Evolutionary conservation across 1,284 basidiomycete species (phyloP), one percentile per base, ranked within the genome.

Genomic region (Boletus sp.): DNA sequence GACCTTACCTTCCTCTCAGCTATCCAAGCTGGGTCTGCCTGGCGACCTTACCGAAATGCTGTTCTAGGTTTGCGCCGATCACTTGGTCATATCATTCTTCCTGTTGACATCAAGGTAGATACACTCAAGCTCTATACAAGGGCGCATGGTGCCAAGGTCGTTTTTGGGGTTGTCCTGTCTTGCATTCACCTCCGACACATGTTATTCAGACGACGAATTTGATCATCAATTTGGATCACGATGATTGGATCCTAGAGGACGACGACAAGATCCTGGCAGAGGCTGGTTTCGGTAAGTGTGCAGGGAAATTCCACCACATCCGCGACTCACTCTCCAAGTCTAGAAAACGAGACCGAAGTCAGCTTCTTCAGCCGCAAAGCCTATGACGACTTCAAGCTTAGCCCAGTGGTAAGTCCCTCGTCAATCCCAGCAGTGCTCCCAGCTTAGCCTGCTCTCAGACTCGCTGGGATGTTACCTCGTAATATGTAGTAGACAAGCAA

Each of bases 311-410:
- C 30, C 33, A 35, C 19, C 63, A n/a, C 43, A 35, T 30, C 21
- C 7, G n/a, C 47, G 31, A 33, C 50, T 66, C 27, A 62, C 43
- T 44, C 31, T 17, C 43, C 48, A n/a, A 40, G n/a, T 48, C 16
- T 77, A 97, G 95, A 97, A 76, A 96, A 97, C 74, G 95, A 98
- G 76, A 92, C 92, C 0, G 95, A 98, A 78, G 83, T 95, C 64
- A 95, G 93, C 71, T 90, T 96, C 76, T 97, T 97, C 80, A 90
- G 90, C 69, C 80, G 84, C 46, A 80, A 83, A 48, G 77, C 85
- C 14, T 97, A 97, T 68, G 87, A 94, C 53, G 77, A 77, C 44
- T 97, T 94, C 83, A 92, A 92, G 76, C 66, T 78, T 38, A 82
- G 96, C 75, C 95, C 95, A 23, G 85, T 90, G 79, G 93, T 94